phyloP scores from a whole-genome alignment of 345 rosid genomes.

The Rhodamnia rubescens region DNA sequence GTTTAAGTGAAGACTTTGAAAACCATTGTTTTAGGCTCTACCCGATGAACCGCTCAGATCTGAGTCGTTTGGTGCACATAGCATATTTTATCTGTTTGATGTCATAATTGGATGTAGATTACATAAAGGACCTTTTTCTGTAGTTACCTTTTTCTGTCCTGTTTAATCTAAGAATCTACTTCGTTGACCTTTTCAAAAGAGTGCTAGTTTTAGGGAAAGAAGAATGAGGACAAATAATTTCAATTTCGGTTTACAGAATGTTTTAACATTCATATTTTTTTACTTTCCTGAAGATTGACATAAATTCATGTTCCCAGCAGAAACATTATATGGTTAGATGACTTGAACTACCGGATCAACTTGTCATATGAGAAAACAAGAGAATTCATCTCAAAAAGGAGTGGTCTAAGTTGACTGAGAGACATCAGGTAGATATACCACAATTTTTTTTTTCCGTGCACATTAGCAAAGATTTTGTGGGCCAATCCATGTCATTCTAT shows the following conservation, averaged over 20 bases:
- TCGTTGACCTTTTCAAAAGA: neutral
- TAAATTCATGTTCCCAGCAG: slow-evolving; percentile 28
- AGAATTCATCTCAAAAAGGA: slow-evolving; percentile 53
- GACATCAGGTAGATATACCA: slow-evolving; percentile 58
- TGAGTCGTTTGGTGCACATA: neutral
- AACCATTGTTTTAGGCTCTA: neutral
- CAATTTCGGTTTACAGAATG: neutral
- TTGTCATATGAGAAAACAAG: slow-evolving; percentile 53
- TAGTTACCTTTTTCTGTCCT: neutral
- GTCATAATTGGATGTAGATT: neutral
- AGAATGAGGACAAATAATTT: neutral
- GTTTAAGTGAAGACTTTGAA: neutral
- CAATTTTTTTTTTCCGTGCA: neutral
- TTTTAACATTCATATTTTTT: neutral
- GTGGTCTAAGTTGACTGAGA: slow-evolving; percentile 59
- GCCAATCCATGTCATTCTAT: neutral
- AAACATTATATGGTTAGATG: slow-evolving; percentile 82
- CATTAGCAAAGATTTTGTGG: neutral
- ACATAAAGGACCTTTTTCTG: neutral
- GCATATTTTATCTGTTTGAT: neutral
- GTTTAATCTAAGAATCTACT: neutral
- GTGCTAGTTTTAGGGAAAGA: neutral
- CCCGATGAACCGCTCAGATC: neutral
- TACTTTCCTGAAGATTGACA: neutral
- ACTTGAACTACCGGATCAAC: slow-evolving; percentile 81